These are phyloP conservation scores for Asterochloris erici DNA, from an alignment of 139 green algal genomes.

Conservation along the genomic window DNA sequence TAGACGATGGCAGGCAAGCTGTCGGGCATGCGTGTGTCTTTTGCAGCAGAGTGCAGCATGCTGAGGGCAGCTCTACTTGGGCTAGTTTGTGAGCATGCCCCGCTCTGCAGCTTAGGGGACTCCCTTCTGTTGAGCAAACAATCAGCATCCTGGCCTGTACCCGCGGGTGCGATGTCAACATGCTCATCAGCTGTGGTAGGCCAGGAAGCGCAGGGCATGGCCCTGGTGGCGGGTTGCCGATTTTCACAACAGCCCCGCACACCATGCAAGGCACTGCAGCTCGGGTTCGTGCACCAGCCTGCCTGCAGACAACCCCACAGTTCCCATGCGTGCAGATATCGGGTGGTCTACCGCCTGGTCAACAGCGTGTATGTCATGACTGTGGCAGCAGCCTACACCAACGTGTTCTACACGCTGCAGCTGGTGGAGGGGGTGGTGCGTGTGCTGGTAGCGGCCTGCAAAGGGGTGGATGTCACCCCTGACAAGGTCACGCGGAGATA, in stretches of 20 bases:
- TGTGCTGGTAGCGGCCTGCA: constrained; percentile 23
- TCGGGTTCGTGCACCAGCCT: neutral
- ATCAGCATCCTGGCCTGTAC: neutral
- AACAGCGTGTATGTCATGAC: constrained; percentile 36
- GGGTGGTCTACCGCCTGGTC: constrained; percentile 48
- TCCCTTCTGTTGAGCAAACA: neutral
- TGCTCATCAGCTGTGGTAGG: neutral
- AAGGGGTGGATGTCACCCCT: constrained; percentile 41
- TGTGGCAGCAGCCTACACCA: constrained; percentile 25
- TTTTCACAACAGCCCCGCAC: neutral
- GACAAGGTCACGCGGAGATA: constrained; percentile 41
- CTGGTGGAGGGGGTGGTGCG: constrained; percentile 35
- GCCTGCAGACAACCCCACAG: neutral
- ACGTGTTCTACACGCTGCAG: constrained; percentile 37
- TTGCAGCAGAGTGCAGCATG: neutral
- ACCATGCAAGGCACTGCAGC: neutral
- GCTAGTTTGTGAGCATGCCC: too few species aligned
- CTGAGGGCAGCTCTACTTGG: neutral
- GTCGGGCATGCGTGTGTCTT: neutral
- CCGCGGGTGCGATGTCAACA: neutral
- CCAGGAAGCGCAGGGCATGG: neutral
- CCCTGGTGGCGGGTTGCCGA: neutral
- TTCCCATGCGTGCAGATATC: constrained; percentile 10
- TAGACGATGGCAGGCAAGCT: constrained; percentile 21
- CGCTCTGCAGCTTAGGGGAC: neutral